Base-by-base conservation (phyloP, 345 rosid species). In the Bruguiera parviflora region DNA sequence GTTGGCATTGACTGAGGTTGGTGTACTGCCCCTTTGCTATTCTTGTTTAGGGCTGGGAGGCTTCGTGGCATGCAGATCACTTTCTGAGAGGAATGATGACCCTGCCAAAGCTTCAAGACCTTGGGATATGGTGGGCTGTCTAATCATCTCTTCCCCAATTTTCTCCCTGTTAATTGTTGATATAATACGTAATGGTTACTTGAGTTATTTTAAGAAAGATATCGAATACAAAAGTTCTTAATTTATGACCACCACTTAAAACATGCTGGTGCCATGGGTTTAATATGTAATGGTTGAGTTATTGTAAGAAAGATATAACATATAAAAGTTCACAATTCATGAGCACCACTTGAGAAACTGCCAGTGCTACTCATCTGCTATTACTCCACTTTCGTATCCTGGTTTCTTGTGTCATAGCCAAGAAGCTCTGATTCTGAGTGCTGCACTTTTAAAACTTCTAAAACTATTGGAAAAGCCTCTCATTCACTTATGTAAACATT, bases 71-170 rank as follows among this genome's bases (percentile, higher is more conserved):
- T 88, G 92, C 80, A 78, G 89, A 61, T 96, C 98, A 71, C 96
- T 93, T 65, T 91, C 98, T 6, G 87, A 89, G 78, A 85, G 96
- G 86, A 93, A 93, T 43, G 75, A 72, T 64, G 94, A 93, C 80
- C 98, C 98, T 8, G 67, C 96, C 73, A 91, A 78, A 87, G 98
- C 98, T 81, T 93, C 98, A 66, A 88, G 98, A 53, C 98, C 98
- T 70, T 93, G 98, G 98, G 97, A 93, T 83, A 81, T 57, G 61
- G 98, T 92, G 85, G 75, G 68, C 32, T 77, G 64, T 61, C 64
- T 43, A 11, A 43, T 43, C 49, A 43, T 43, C 18, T 15, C 49
- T 43, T 43, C 18, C 19, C 19, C 18, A 43, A 43, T 43, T 43
- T 43, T 15, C 49, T 43, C 18, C 19, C 49, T 43, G 49, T 43